A percentile compares a stretch with the other conserved stretches of the same genome.
phyloP scores from a whole-genome alignment of 345 rosid genomes.

The Linum lewisii region DNA sequence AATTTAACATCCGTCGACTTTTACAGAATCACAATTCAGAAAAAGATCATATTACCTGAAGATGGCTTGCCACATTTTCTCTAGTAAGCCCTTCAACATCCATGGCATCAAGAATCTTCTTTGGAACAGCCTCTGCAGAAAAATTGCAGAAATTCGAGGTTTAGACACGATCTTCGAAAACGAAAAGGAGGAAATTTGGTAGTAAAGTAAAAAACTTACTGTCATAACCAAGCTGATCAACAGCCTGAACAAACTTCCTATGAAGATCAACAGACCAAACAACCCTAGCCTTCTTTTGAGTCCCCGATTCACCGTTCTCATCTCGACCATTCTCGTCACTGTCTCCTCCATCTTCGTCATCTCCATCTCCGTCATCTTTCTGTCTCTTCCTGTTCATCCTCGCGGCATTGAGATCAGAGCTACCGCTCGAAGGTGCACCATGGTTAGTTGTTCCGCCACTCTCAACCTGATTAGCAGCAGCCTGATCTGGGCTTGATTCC shows the following conservation, averaged over 20 bases:
- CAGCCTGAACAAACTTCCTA: conserved; percentile 75
- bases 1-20: too few relatives aligned
- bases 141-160: background rate
- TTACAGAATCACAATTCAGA: too few relatives aligned
- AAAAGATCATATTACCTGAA: conserved; percentile 43
- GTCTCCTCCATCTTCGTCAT: conserved; percentile 62
- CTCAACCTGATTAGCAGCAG: conserved; percentile 5
- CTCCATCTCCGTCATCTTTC: conserved; percentile 64
- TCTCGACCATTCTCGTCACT: conserved; percentile 40
- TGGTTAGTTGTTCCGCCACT: conserved; percentile 26
- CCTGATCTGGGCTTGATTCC: conserved; percentile 27
- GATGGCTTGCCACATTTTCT: conserved; percentile 97
- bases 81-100: conserved; percentile 83
- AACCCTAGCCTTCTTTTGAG: conserved; percentile 82
- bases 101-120: conserved; percentile 89
- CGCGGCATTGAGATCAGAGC: conserved; percentile 24
- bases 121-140: conserved; percentile 84
- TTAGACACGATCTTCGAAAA: too few relatives aligned
- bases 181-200: too few relatives aligned
- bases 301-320: conserved; percentile 51
- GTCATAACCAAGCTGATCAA: conserved; percentile 70
- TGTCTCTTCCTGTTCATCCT: conserved; percentile 49
- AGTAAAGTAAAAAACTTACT: conserved; percentile 39
- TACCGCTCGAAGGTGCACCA: conserved; percentile 24
- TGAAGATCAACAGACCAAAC: conserved; percentile 88